Percentiles rank a stretch among this genome's conserved stretches.
These are phyloP conservation scores for Filosporella fistucella DNA, from an alignment of 495 filamentous ascomycete species.

Conservation along the genomic window DNA sequence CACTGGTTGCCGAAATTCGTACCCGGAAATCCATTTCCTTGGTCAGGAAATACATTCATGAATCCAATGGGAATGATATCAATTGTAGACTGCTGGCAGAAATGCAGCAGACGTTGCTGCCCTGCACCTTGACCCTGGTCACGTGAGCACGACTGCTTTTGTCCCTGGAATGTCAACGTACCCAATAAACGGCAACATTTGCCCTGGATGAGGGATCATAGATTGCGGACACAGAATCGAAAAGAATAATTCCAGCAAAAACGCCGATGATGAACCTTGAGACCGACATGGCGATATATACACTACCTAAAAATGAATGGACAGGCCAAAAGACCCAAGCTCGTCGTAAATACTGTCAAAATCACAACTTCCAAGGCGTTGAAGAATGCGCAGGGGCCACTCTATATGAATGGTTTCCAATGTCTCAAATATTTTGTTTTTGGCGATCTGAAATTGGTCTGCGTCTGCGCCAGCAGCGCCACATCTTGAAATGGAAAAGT, in stretches of 20 bases:
- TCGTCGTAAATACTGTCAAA: too few species aligned
- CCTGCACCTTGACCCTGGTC: slow-evolving; percentile 39
- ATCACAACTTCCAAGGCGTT: too few species aligned
- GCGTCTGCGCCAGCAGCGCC: too few species aligned
- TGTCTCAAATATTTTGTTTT: too few species aligned
- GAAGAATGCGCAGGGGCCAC: too few species aligned
- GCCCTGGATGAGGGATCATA: slow-evolving; percentile 18
- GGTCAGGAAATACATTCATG: slow-evolving; percentile 56
- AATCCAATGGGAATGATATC: slow-evolving; percentile 68
- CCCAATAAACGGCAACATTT: slow-evolving; percentile 48
- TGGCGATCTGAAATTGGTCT: too few species aligned
- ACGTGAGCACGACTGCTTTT: neutral
- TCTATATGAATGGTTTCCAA: too few species aligned
- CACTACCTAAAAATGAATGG: too few species aligned
- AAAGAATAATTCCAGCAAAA: neutral
- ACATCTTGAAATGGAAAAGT: too few species aligned
- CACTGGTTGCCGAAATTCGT: slow-evolving; percentile 68
- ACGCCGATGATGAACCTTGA: too few species aligned
- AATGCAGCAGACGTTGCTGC: slow-evolving; percentile 43
- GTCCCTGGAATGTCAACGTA: slow-evolving; percentile 18
- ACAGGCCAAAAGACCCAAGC: too few species aligned
- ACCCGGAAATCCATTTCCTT: slow-evolving; percentile 48
- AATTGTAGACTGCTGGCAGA: slow-evolving; percentile 53
- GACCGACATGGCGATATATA: too few species aligned
- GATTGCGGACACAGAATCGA: neutral